Base-by-base conservation (phyloP, 2,329 filamentous ascomycete genomes). In the Exophiala xenobiotica region DNA sequence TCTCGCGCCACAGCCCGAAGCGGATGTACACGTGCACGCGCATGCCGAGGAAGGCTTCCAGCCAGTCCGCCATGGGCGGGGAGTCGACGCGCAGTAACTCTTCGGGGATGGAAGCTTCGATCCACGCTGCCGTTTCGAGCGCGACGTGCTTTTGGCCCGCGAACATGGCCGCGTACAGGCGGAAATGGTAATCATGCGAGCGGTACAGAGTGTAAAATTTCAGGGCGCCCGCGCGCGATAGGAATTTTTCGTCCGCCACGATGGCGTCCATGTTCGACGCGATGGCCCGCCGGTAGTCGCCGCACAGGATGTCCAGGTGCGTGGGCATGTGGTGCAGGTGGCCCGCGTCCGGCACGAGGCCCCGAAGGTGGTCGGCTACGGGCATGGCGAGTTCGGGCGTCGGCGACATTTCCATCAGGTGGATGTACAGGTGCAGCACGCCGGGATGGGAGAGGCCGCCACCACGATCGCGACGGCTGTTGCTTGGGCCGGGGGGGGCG, bases 201-300 rank as follows among this genome's bases (percentile, higher is more conserved):
- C 87, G 79, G 65, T 91, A 92, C 4, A 90, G 76, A 0, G 84
- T 85, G 69, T 91, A 92, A 65, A 91, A 90, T 64, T 87, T 87
- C 54, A 81, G 66, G 0, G 81, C 72, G 0, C 86, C 85, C 6
- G 78, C 73, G 4, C 76, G 72, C 0, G 70, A 67, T 2, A 88
- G 73, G 62, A 80, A 90, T 58, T 80, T 81, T 44, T 86, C 79
- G 63, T 92, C 87, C 1, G 85, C 86, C 0, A 69, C 62, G 41
- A 87, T 83, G 7, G 87, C 87, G 18, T 78, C 76, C 1, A 77
- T 72, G 65, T 91, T 91, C 3, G 83, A 84, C 1, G 73, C 71
- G 45, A 90, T 82, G 3, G 85, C 85, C 6, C 75, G 74, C 23
- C 78, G 72, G 63, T 90, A 91, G 61, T 90, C 81, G 9, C 88